Evolutionary conservation across 352 stramenopile species (phyloP).

Genomic region (Blastocystis sp.): DNA sequence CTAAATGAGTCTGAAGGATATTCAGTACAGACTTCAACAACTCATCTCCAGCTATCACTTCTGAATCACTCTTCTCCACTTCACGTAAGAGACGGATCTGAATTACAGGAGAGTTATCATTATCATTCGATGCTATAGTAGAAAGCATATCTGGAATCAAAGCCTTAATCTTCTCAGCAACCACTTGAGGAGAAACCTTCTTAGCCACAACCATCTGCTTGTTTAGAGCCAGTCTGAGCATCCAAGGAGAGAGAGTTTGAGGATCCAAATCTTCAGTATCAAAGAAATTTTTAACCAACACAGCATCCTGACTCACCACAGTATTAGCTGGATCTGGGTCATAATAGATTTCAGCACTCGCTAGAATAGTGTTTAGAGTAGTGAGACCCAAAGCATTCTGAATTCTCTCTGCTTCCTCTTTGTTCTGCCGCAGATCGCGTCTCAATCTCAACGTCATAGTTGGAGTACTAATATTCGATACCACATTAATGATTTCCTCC

Average conservation of each 20-base stretch:
- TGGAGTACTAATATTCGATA: constrained; percentile 93
- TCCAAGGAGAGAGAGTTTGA: constrained; percentile 90
- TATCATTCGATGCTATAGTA: constrained; percentile 89
- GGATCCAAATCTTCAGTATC: constrained; percentile 93
- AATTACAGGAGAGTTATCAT: constrained; percentile 92
- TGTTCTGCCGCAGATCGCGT: constrained; percentile 72
- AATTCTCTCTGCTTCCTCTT: constrained; percentile 75
- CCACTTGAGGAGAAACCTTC: constrained; percentile 93
- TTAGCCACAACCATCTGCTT: constrained; percentile 92
- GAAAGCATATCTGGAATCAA: constrained; percentile 91
- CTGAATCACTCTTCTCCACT: constrained; percentile 78
- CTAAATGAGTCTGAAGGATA: constrained; percentile 80
- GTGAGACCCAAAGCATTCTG: constrained; percentile 90
- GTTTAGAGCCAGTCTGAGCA: constrained; percentile 96
- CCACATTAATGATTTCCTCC: constrained; percentile 99
- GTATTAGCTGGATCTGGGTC: constrained; percentile 94
- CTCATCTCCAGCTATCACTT: constrained; percentile 84
- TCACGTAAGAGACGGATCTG: constrained; percentile 90
- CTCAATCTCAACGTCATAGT: constrained; percentile 83
- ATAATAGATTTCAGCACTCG: constrained; percentile 96
- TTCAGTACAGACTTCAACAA: constrained; percentile 92
- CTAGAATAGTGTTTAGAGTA: constrained; percentile 89
- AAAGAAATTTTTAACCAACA: constrained; percentile 95
- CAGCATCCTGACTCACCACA: constrained; percentile 90
- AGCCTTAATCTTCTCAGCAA: constrained; percentile 87